A percentile compares a stretch with the other conserved stretches of the same genome.
Evolutionary conservation across 345 rosid genomes (phyloP).

Genomic region (Alliaria petiolata): DNA sequence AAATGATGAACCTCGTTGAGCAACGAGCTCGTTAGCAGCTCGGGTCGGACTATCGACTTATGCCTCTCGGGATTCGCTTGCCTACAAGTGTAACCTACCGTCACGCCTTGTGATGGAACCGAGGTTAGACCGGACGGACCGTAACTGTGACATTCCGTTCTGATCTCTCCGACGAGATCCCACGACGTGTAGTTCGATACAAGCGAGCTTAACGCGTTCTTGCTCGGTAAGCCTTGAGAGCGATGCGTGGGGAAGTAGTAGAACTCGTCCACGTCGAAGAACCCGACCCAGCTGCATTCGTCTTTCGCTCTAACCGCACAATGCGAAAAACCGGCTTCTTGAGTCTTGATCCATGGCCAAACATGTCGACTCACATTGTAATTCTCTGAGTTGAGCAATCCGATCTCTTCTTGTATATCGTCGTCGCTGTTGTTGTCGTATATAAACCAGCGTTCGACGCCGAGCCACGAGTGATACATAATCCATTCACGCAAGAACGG

Average conservation of each 20-base stretch:
- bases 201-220: constrained; percentile 51
- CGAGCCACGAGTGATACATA: constrained; percentile 87
- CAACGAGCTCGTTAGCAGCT: constrained; percentile 53
- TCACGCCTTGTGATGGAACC: constrained; percentile 74
- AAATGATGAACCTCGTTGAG: constrained; percentile 95
- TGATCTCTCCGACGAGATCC: constrained; percentile 55
- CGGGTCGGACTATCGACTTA: constrained; percentile 74
- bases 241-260: constrained; percentile 61
- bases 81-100: constrained; percentile 85
- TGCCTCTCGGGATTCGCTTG: constrained; percentile 84
- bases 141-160: constrained; percentile 84
- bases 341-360: constrained; percentile 99
- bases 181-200: constrained; percentile 70
- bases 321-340: constrained; percentile 96
- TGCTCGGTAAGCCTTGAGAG: constrained; percentile 40
- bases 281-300: constrained; percentile 89
- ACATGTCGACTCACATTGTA: constrained; percentile 70
- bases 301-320: constrained; percentile 75
- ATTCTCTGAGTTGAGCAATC: constrained; percentile 48
- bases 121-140: constrained; percentile 88
- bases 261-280: constrained; percentile 96
- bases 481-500: constrained; percentile 78
- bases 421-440: constrained; percentile 98
- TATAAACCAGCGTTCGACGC: constrained; percentile 89
- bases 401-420: constrained; percentile 46